Conservation (phyloP, 495 filamentous ascomycete genomes). For the Aspergillus indologenus region DNA sequence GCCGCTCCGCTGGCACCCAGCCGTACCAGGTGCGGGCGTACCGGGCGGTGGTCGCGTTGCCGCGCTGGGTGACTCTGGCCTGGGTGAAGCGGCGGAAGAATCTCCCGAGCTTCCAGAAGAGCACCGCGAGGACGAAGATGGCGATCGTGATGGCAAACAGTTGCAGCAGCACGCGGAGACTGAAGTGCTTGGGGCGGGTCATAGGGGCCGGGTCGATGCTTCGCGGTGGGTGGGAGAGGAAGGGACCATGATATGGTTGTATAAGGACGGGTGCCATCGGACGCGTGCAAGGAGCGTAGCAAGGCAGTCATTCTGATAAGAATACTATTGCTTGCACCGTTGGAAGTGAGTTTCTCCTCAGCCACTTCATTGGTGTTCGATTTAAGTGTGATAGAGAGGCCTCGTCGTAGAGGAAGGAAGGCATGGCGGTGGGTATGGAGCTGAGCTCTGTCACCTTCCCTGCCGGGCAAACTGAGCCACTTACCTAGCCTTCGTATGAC, state of each 20-base stretch:
- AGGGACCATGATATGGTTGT: slow-evolving; percentile 30
- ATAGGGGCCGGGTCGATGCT: slow-evolving; percentile 16
- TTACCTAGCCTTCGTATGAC: too few relatives aligned
- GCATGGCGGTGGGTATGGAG: not conserved
- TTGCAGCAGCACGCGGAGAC: slow-evolving; percentile 29
- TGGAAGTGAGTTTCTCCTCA: not conserved
- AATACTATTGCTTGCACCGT: slow-evolving; percentile 12
- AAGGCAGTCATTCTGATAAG: slow-evolving; percentile 23
- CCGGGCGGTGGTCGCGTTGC: slow-evolving; percentile 31
- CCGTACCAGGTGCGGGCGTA: slow-evolving; percentile 48
- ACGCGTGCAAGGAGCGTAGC: slow-evolving; percentile 8
- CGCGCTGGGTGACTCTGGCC: slow-evolving; percentile 30
- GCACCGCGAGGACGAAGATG: slow-evolving; percentile 38
- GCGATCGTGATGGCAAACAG: slow-evolving; percentile 39
- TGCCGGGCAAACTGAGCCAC: not conserved
- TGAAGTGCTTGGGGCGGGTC: slow-evolving; percentile 23
- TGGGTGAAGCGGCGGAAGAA: slow-evolving; percentile 36
- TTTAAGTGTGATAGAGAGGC: too few relatives aligned
- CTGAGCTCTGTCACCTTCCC: not conserved
- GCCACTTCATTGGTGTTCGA: too few relatives aligned
- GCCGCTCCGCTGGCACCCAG: slow-evolving; percentile 36
- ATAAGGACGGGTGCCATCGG: slow-evolving; percentile 35
- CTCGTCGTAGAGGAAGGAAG: not conserved
- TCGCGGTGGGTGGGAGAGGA: slow-evolving; percentile 23
- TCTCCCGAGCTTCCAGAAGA: slow-evolving; percentile 43